These are phyloP conservation scores for Tephrocybe sp. DNA, from an alignment of 768 basidiomycete species.

Conservation along the genomic window DNA sequence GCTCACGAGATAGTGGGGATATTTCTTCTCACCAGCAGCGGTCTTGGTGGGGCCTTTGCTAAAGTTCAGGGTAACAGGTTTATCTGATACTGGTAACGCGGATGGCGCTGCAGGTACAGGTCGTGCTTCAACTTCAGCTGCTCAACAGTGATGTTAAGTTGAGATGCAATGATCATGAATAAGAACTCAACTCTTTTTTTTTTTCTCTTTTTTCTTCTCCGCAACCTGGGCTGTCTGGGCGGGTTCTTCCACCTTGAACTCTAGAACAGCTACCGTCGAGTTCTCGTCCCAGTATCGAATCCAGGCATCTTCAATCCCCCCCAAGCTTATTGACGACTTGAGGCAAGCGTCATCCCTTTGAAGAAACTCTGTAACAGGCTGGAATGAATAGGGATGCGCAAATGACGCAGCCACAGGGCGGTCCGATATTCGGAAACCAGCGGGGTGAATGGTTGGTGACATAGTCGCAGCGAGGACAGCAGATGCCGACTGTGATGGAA, in stretches of 20 bases:
- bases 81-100: slow-evolving; percentile 68
- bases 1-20: not conserved
- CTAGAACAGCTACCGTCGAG: slow-evolving; percentile 69
- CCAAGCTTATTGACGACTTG: slow-evolving; percentile 61
- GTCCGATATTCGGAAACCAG: slow-evolving; percentile 91
- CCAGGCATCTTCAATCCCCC: slow-evolving; percentile 71
- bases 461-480: slow-evolving; percentile 81
- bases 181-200: slow-evolving; percentile 54
- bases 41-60: slow-evolving; percentile 47
- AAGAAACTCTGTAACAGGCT: slow-evolving; percentile 72
- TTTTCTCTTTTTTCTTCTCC: slow-evolving; percentile 56
- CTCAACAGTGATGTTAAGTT: not conserved
- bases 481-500: slow-evolving; percentile 64
- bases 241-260: slow-evolving; percentile 74
- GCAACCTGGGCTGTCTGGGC: slow-evolving; percentile 31
- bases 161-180: not conserved
- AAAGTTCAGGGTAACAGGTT: slow-evolving; percentile 78
- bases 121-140: slow-evolving; percentile 29
- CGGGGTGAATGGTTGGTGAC: slow-evolving; percentile 83
- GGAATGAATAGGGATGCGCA: slow-evolving; percentile 88
- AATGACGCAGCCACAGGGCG: slow-evolving; percentile 90
- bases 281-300: slow-evolving; percentile 93
- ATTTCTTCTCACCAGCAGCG: slow-evolving; percentile 19
- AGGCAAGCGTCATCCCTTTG: slow-evolving; percentile 77
- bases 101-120: slow-evolving; percentile 52